These are phyloP conservation scores for Perkinsus olseni DNA, from an alignment of 169 alveolate genomes.

Conservation along the genomic window DNA sequence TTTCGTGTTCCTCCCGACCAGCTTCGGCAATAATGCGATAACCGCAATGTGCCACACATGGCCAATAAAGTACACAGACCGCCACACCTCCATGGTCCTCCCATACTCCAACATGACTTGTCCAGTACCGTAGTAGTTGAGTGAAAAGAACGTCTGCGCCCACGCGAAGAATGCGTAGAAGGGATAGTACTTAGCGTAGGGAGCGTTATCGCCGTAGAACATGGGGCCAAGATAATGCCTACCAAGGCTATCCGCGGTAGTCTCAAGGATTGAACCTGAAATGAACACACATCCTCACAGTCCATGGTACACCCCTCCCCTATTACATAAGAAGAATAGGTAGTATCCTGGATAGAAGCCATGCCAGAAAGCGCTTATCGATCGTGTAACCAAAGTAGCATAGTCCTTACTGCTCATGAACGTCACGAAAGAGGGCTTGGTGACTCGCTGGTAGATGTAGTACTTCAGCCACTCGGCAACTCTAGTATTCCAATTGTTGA, in stretches of 20 bases:
- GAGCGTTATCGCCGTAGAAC: not conserved
- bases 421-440: not conserved
- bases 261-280: not conserved
- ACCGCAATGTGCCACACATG: not conserved
- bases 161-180: not conserved
- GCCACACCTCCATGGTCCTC: not conserved
- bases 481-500: not conserved
- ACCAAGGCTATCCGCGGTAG: not conserved
- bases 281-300: not conserved
- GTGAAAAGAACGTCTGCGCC: not conserved
- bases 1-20: not conserved
- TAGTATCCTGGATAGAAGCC: not conserved
- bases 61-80: not conserved
- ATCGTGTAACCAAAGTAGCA: not conserved
- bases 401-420: not conserved
- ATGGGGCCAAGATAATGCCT: not conserved
- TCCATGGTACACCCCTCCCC: not conserved
- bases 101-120: not conserved
- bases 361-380: not conserved
- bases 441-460: not conserved
- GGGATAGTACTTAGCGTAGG: not conserved
- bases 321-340: not conserved
- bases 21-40: not conserved
- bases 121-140: not conserved
- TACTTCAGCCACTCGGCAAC: not conserved